These are phyloP conservation scores for Auricularia heimuer DNA, from an alignment of 768 basidiomycete genomes.

Conservation along the genomic window DNA sequence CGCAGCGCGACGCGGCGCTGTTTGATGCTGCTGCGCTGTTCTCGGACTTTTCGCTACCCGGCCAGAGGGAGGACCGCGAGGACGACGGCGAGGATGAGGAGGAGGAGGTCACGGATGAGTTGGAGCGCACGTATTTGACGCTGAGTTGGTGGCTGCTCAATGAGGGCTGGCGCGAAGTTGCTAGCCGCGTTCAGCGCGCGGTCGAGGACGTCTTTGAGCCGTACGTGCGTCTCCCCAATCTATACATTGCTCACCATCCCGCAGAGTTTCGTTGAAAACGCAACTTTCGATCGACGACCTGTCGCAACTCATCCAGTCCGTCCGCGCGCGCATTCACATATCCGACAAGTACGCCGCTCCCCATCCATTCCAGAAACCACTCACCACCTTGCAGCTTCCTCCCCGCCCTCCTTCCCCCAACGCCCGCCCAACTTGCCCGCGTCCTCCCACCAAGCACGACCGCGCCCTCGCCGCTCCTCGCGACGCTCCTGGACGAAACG, in stretches of 20 bases:
- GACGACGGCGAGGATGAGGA: constrained; percentile 18
- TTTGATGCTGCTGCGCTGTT: neutral
- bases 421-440: neutral
- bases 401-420: neutral
- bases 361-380: too few relatives aligned
- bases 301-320: neutral
- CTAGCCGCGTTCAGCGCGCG: constrained; percentile 56
- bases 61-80: neutral
- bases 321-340: neutral
- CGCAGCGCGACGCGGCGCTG: too few relatives aligned
- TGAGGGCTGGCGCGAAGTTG: constrained; percentile 83
- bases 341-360: neutral
- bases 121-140: constrained; percentile 72
- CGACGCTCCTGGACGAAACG: constrained; percentile 56
- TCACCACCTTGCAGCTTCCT: too few relatives aligned
- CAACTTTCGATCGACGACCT: neutral
- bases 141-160: constrained; percentile 90
- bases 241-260: neutral
- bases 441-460: neutral
- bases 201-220: constrained; percentile 74
- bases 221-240: neutral
- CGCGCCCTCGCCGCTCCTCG: constrained; percentile 20
- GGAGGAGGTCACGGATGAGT: constrained; percentile 46
- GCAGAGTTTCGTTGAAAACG: neutral
- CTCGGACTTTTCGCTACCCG: neutral